Evolutionary conservation across 2,329 filamentous ascomycete species (phyloP).

Genomic region (Zalaria sp.): DNA sequence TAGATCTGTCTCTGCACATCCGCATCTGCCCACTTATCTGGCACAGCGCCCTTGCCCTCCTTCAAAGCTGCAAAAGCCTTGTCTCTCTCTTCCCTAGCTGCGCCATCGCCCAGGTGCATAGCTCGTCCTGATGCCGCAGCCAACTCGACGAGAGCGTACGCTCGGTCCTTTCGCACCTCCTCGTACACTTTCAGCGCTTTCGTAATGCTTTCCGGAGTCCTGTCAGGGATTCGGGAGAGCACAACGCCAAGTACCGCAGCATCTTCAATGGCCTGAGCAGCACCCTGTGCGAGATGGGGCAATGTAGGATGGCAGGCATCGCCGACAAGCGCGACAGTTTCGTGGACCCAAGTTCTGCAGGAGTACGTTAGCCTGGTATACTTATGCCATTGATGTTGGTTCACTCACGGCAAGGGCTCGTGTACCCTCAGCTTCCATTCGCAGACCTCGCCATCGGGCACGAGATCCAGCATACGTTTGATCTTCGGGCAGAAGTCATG

Average conservation of each 20-base stretch:
- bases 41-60: slow-evolving; percentile 27
- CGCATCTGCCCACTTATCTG: slow-evolving; percentile 38
- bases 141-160: slow-evolving; percentile 42
- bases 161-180: slow-evolving; percentile 39
- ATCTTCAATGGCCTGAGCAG: slow-evolving; percentile 52
- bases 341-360: slow-evolving; percentile 41
- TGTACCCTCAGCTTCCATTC: slow-evolving; percentile 54
- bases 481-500: slow-evolving; percentile 47
- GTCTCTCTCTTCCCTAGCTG: slow-evolving; percentile 44
- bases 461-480: slow-evolving; percentile 44
- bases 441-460: slow-evolving; percentile 50
- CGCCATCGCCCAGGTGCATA: slow-evolving; percentile 43
- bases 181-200: slow-evolving; percentile 44
- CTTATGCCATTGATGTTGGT: not conserved
- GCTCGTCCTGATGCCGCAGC: slow-evolving; percentile 39
- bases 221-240: slow-evolving; percentile 33
- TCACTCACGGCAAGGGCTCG: slow-evolving; percentile 35
- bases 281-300: slow-evolving; percentile 50
- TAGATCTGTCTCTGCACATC: slow-evolving; percentile 37
- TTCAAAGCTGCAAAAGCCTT: slow-evolving; percentile 37
- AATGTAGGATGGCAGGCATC: slow-evolving; percentile 51
- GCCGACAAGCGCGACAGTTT: slow-evolving; percentile 38
- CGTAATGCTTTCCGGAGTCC: slow-evolving; percentile 31
- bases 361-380: not conserved
- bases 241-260: slow-evolving; percentile 41